phyloP scores from a whole-genome alignment of 345 rosid genomes.

The Orychophragmus violaceus region DNA sequence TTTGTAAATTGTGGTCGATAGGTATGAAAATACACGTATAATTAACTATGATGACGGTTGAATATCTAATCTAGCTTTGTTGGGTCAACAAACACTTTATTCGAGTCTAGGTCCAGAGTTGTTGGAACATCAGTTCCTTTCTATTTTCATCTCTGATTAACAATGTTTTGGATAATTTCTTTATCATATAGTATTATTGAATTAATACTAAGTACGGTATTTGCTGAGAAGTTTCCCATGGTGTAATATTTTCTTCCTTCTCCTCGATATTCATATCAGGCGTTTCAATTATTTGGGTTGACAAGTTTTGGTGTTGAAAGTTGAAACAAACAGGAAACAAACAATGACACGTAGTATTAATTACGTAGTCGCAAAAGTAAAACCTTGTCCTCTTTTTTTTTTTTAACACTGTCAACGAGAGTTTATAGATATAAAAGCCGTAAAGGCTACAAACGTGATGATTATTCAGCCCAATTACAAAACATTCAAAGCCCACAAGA shows the following conservation, averaged over 20 bases:
- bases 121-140: conserved; percentile 12
- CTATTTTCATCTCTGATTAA: background rate
- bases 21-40: conserved; percentile 1
- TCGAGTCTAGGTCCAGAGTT: conserved; percentile 16
- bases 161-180: background rate
- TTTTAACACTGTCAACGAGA: no score
- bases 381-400: background rate
- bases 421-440: no score
- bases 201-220: background rate
- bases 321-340: conserved; percentile 5
- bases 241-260: background rate
- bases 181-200: background rate
- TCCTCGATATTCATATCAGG: background rate
- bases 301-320: background rate
- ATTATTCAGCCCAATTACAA: no score
- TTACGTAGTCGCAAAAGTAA: background rate
- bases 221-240: background rate
- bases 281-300: conserved; percentile 11
- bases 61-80: conserved; percentile 27
- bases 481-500: no score
- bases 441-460: no score
- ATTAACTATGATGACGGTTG: conserved; percentile 11
- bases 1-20: conserved; percentile 10
- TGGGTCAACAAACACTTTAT: conserved; percentile 30
- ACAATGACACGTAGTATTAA: conserved; percentile 9